phyloP scores from a whole-genome alignment of 306 rosid genomes.

The Amphicarpaea edgeworthii region DNA sequence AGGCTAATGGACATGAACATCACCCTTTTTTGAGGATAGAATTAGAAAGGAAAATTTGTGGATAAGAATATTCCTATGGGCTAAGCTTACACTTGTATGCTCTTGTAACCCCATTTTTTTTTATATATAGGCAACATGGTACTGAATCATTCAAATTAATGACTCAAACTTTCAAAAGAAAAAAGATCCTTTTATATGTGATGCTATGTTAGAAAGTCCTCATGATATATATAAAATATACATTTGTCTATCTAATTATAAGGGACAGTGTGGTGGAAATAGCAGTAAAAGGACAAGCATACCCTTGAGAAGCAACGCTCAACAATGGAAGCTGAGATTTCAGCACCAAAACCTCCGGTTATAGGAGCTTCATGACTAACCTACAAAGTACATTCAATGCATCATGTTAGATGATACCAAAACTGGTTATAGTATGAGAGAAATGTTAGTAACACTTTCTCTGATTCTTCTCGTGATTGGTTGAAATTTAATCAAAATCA shows the following conservation, averaged over 20 bases:
- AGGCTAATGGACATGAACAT: background rate
- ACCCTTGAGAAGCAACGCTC: slow-evolving; percentile 96
- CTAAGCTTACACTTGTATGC: background rate
- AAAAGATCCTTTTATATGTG: background rate
- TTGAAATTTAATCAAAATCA: too few species aligned
- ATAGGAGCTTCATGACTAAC: slow-evolving; percentile 98
- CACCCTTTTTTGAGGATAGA: background rate
- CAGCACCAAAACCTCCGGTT: slow-evolving; percentile 98
- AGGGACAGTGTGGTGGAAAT: background rate
- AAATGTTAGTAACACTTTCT: too few species aligned
- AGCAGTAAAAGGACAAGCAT: slow-evolving; percentile 34
- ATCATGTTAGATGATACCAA: slow-evolving; percentile 31
- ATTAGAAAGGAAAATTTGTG: background rate
- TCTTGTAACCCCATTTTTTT: background rate
- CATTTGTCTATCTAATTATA: background rate
- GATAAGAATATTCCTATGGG: slow-evolving; percentile 8
- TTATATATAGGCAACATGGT: slow-evolving; percentile 9
- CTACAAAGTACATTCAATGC: slow-evolving; percentile 52
- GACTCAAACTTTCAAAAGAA: background rate
- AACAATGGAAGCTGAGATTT: slow-evolving; percentile 88
- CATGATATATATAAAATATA: slow-evolving; percentile 11
- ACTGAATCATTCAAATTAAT: background rate
- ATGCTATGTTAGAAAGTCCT: slow-evolving; percentile 10
- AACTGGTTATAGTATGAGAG: too few species aligned
- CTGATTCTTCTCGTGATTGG: too few species aligned